These are phyloP conservation scores for Mycena sanguinolenta DNA, from an alignment of 768 basidiomycete genomes.

Conservation along the genomic window DNA sequence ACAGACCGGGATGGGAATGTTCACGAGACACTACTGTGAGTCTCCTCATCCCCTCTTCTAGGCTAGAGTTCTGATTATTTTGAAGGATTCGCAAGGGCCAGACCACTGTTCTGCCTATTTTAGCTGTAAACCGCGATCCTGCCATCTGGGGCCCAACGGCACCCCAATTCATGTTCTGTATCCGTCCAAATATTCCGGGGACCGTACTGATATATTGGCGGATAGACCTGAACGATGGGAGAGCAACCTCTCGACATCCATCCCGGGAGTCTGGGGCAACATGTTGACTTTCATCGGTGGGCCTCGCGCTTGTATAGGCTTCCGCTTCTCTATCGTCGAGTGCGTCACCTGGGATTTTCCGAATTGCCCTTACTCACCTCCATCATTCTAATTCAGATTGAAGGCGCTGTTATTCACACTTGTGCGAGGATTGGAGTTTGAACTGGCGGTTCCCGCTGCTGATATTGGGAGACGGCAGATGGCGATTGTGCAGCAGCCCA, in stretches of 20 bases:
- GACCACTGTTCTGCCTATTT: neutral
- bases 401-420: neutral
- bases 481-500: neutral
- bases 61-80: neutral
- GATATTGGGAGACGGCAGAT: neutral
- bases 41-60: neutral
- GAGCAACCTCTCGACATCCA: neutral
- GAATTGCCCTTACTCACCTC: neutral
- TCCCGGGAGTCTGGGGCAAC: neutral
- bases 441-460: neutral
- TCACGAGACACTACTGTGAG: neutral
- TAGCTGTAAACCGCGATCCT: neutral
- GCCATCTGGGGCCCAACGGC: neutral
- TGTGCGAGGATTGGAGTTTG: neutral
- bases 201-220: neutral
- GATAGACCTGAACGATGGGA: neutral
- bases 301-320: neutral
- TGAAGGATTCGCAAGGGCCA: neutral
- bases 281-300: neutral
- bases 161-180: neutral
- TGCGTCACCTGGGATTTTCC: neutral
- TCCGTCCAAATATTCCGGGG: neutral
- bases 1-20: neutral
- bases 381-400: no score
- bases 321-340: neutral